Evolutionary conservation across 78 protist genomes (phyloP), one percentile per base, ranked within the genome.

Genomic region (Goniomonas avonlea): DNA sequence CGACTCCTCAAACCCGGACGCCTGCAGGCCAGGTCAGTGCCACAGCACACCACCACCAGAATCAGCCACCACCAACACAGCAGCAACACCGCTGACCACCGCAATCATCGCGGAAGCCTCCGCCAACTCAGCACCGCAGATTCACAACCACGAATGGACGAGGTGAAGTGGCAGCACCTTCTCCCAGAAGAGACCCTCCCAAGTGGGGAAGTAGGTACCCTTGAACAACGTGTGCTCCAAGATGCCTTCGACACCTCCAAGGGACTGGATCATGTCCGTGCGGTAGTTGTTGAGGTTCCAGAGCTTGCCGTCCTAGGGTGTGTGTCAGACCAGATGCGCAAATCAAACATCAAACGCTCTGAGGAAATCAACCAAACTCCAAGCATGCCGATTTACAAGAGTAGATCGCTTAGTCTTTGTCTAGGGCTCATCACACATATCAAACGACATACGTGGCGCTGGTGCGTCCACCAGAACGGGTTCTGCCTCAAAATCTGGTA

Each of bases 171-270:
- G n/a, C n/a, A n/a, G n/a, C n/a, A n/a, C n/a, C 87, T 95, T 95
- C 87, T 96, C 98, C 99, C 99, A 98, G 89, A 97, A 98, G 18
- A 98, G 92, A 87, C 99, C 99, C 70, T 98, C 99, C 99, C 99
- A 96, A 0, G 98, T 94, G 32, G 96, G 97, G 94, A 97, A 98
- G 77, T 94, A 93, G 21, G 99, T 98, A 13, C 99, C 99, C 87
- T 92, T 93, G 90, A 98, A 98, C 31, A 98, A 86, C 9, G 99
- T 94, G 90, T 98, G 99, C 87, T 96, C 99, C n/a, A 98, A 92
- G 47, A 98, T 98, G 81, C 98, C 97, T 75, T 98, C 99, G 29
- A 98, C 99, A 70, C 99, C 99, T 25, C 99, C 99, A 9, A 98
- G 92, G 27, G 99, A 94, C 84, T 94, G 98, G 85, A 98, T 95